phyloP scores from a whole-genome alignment of 805 yeast genomes.

The Schizosaccharomyces octosporus region DNA sequence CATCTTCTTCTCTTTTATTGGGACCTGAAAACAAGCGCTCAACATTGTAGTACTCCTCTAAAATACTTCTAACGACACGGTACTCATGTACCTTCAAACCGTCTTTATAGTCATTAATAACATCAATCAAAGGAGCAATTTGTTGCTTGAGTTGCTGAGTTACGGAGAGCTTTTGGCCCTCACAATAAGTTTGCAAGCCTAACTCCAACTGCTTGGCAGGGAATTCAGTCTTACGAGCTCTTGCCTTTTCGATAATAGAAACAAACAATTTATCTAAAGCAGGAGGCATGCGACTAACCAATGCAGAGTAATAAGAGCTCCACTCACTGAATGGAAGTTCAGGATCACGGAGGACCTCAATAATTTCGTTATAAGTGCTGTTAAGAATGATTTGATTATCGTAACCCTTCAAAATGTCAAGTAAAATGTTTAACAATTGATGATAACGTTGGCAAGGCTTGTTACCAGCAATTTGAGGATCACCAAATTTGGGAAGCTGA shows the following conservation, averaged over 20 bases:
- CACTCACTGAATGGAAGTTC: conserved; percentile 85
- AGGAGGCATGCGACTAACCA: conserved; percentile 71
- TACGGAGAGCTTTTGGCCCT: conserved; percentile 23
- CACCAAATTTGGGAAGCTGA: conserved; percentile 69
- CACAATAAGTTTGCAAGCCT: conserved; percentile 34
- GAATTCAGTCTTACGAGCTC: conserved; percentile 52
- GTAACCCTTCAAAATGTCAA: conserved; percentile 66
- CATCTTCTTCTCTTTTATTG: conserved; percentile 65
- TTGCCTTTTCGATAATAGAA: conserved; percentile 39
- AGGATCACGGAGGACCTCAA: conserved; percentile 49
- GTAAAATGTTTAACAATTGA: conserved; percentile 31
- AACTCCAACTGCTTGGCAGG: conserved; percentile 72
- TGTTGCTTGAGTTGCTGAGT: conserved; percentile 25
- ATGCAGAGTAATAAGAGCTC: conserved; percentile 61
- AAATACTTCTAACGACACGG: conserved; percentile 39
- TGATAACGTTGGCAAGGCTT: conserved; percentile 59
- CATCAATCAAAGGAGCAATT: conserved; percentile 46
- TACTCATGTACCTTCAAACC: conserved; percentile 75
- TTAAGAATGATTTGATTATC: conserved; percentile 91
- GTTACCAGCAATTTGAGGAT: conserved; percentile 59
- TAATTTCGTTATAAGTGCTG: conserved; percentile 46
- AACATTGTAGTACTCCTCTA: conserved; percentile 48
- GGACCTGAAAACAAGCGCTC: conserved; percentile 61
- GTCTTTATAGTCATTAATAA: conserved; percentile 42
- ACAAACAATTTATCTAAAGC: conserved; percentile 46